Evolutionary conservation across 371 early-diverging fungal species (phyloP), one percentile per base, ranked within the genome.

Genomic region (Mortierella sp.): DNA sequence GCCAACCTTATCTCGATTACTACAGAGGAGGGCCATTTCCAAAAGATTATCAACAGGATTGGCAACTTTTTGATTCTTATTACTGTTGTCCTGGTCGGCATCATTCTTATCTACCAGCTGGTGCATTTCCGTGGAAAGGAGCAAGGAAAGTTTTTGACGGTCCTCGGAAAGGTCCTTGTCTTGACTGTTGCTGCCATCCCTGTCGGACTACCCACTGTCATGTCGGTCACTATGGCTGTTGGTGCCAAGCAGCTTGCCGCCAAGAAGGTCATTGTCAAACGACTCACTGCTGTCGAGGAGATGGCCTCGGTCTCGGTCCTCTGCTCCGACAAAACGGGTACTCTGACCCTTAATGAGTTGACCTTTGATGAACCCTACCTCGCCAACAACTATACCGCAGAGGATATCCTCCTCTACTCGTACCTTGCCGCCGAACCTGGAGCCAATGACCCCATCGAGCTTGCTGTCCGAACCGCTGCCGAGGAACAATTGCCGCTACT

Each of bases 291-390:
- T 46, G 97, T 98, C 31, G 99, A 99, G 89, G 98, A 97, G 79
- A 90, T 98, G 79, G 98, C 98, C 1, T 97, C 98, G 0, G 97
- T 97, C 11, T 95, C 96, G 4, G 94, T 97, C 43, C 93, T 99
- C 11, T 98, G 98, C 88, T 97, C 97, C 10, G 99, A 99, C 89
- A 99, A 96, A 88, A 99, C 99, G 5, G 99, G 99, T 69, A 99
- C 99, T 21, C 90, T 99, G 55, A 99, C 99, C 14, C 89, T 95
- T 21, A 97, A 97, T 91, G 93, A 97, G 90, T 92, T 98, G 64
- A 94, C 96, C 9, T 97, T 97, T 88, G 96, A 96, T 69, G 94
- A 95, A 74, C 98, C 98, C n/a, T 97, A 92, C 88, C 92, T 97
- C 21, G 77, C 93, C 80, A 90, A 90, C 64, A 89, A 90, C 37